Evolutionary conservation across 108 stramenopile species (phyloP), one percentile per base, ranked within the genome.

Genomic region (Craspedostauros australis): DNA sequence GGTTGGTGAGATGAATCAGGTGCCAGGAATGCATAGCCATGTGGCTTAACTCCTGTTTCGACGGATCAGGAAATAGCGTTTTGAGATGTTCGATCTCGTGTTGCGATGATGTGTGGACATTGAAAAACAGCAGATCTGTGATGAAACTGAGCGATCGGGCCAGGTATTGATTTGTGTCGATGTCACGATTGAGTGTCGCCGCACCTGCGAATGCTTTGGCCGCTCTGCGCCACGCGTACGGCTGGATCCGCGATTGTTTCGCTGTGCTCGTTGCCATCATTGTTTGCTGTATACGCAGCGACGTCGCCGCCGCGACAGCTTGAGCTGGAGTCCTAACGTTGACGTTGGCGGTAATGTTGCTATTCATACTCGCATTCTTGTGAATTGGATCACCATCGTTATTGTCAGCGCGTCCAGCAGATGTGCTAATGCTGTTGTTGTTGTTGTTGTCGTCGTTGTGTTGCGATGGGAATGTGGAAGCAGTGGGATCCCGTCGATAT

Each of bases 91-190:
- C n/a, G n/a, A n/a, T n/a, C n/a, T n/a, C n/a, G n/a, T n/a, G n/a
- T n/a, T n/a, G n/a, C n/a, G 15, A 46, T 37, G 34, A 30, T 9
- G 1, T 50, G 52, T 54, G 62, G 36, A 86, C 72, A 48, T 86
- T 73, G 50, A 86, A 86, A 57, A 86, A 86, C 21, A 86, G 46
- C 12, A 78, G 65, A 66, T 86, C 84, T 0, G 68, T 63, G 47
- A 73, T 45, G 70, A 81, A 61, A 34, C 27, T 39, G 19, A 79
- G 38, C 0, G 75, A 64, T 2, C 71, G 51, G 15, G 63, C 52
- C 4, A 50, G 11, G 46, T 73, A 86, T 47, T 86, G 84, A 18
- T 36, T 16, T 2, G 75, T 46, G 28, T 59, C 31, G 8, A 86
- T 55, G 11, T 19, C 34, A 2, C 84, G 74, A 57, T 79, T 50